Base-by-base conservation (phyloP, 2,329 filamentous ascomycete genomes). In the Colletotrichum chlorophyti region DNA sequence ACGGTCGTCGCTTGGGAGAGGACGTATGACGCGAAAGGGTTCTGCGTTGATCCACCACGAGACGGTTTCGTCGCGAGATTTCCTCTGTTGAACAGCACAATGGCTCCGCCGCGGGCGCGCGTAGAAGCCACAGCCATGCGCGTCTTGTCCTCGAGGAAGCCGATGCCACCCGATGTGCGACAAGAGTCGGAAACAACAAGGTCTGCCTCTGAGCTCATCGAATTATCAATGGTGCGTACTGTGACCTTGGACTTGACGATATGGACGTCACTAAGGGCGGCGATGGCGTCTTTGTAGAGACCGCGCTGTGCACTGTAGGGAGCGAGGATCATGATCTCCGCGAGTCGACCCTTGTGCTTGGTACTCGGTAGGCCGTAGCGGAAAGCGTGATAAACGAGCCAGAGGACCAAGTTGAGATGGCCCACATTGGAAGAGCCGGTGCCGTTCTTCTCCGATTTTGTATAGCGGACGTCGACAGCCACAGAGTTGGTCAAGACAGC, bases 151-250 rank as follows among this genome's bases (percentile, higher is more conserved):
- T 43, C 26, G n/a, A 58, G 12, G 29, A 58, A 58, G 24, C 47
- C 53, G 3, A 47, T 45, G 12, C 38, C 24, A 19, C 32, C 37
- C n/a, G 3, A 19, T 11, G 47, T 24, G 37, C 53, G 53, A 12
- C 52, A 47, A 6, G 34, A 32, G 47, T 58, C 53, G 21, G 45
- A 53, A 15, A 58, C 34, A 14, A 58, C 53, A 3, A 58, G 24
- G 32, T 58, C 53, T 15, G 53, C 53, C 24, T 58, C 47, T 14
- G 46, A 17, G 17, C 53, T 58, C 48, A 53, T 51, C 10, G 47
- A 42, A 27, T 53, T 46, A 23, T 58, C 53, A 12, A 53, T 27
- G 5, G 48, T 53, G 9, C 48, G 46, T 3, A 52, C 17, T 2
- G 10, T 15, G 35, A 57, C 29, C 31, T 57, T 57, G 46, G 15